phyloP scores from a whole-genome alignment of 306 rosid genomes.

The Sicyos edulis region DNA sequence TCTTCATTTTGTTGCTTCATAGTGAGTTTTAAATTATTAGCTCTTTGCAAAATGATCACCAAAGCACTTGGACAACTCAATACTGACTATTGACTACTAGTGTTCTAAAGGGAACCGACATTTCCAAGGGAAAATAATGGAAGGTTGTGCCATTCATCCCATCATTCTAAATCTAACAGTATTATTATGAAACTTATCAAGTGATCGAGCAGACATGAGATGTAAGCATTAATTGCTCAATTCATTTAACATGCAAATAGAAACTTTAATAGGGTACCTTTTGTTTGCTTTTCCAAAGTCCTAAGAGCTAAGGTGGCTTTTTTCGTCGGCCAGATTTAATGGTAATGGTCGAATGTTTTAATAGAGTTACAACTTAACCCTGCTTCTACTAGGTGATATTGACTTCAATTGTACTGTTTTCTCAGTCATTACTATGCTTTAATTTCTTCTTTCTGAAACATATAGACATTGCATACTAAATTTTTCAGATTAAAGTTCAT shows the following conservation, averaged over 20 bases:
- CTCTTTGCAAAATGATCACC: constrained; percentile 5
- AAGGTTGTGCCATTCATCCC: constrained; percentile 6
- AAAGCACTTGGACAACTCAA: background rate
- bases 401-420: background rate
- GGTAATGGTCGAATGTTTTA: background rate
- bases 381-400: background rate
- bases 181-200: constrained; percentile 4
- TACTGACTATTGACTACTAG: background rate
- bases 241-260: constrained; percentile 13
- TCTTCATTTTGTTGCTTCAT: background rate
- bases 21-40: too few species aligned
- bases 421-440: too few species aligned
- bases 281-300: constrained; percentile 12
- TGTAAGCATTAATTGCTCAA: constrained; percentile 10
- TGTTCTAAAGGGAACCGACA: background rate
- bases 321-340: constrained; percentile 14
- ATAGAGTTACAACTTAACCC: background rate
- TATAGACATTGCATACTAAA: background rate
- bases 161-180: constrained; percentile 10
- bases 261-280: constrained; percentile 3
- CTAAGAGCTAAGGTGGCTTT: constrained; percentile 5
- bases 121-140: constrained; percentile 5
- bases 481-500: background rate
- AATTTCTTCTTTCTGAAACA: constrained; percentile 13
- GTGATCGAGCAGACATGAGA: background rate